phyloP scores from a whole-genome alignment of 2,329 filamentous ascomycete species.

The Corinectria fuckeliana region DNA sequence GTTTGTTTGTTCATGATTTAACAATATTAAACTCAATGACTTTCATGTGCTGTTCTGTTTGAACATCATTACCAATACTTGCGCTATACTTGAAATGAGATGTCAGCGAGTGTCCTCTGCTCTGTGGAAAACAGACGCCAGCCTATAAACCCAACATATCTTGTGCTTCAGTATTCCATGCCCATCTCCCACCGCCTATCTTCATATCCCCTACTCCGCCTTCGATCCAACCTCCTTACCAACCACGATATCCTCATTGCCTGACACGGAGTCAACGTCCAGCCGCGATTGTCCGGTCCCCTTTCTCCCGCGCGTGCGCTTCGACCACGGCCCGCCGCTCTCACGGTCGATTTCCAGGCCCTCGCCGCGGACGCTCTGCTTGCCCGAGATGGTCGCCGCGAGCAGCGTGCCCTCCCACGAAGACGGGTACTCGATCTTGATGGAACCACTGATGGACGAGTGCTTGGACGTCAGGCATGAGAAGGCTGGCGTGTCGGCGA shows the following conservation, averaged over 20 bases:
- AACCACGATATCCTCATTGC: slow-evolving; percentile 38
- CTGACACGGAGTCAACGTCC: slow-evolving; percentile 41
- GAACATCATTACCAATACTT: background rate
- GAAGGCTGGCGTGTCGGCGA: slow-evolving; percentile 32
- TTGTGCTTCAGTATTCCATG: background rate
- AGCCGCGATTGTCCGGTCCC: slow-evolving; percentile 47
- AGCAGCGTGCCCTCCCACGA: slow-evolving; percentile 57
- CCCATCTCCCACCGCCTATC: background rate
- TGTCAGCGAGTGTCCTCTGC: slow-evolving; percentile 4
- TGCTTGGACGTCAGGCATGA: slow-evolving; percentile 50
- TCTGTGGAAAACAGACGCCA: background rate
- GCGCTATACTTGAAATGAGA: background rate
- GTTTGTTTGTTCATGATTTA: slow-evolving; percentile 1
- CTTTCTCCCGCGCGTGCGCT: slow-evolving; percentile 48
- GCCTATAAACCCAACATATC: background rate
- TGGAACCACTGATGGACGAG: slow-evolving; percentile 51
- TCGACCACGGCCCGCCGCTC: slow-evolving; percentile 41
- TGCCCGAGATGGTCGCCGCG: slow-evolving; percentile 50
- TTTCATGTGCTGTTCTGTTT: background rate
- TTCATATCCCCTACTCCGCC: background rate
- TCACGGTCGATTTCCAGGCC: slow-evolving; percentile 48
- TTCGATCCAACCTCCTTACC: slow-evolving; percentile 22
- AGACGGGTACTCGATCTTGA: slow-evolving; percentile 53
- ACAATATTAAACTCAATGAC: background rate
- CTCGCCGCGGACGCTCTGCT: slow-evolving; percentile 48